A percentile compares a stretch with the other conserved stretches of the same genome.
These are phyloP conservation scores for Pouteria campechiana DNA, from an alignment of 179 eudicot genomes.

Conservation along the genomic window DNA sequence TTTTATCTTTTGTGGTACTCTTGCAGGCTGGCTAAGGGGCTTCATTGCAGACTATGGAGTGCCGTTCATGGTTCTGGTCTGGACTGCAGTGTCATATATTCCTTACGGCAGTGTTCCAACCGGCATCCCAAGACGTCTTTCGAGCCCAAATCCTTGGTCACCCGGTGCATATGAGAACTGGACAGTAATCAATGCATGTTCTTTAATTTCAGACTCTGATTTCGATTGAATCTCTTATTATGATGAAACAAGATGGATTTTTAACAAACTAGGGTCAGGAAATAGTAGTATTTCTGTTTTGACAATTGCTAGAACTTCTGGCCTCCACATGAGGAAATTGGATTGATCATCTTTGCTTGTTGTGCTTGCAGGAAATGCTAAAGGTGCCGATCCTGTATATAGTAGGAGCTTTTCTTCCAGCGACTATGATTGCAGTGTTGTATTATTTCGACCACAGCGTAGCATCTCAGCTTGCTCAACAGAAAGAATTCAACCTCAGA, in stretches of 20 bases:
- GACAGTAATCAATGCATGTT: conserved; percentile 67
- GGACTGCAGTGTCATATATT: conserved; percentile 76
- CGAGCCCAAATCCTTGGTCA: conserved; percentile 96
- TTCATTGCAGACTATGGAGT: conserved; percentile 86
- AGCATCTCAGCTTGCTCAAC: conserved; percentile 95
- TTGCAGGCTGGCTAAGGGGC: conserved; percentile 84
- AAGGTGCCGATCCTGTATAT: conserved; percentile 68
- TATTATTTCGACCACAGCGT: conserved; percentile 96
- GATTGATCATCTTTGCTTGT: neutral
- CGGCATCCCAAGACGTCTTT: conserved; percentile 79
- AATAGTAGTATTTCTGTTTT: too few relatives aligned
- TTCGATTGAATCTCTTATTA: neutral
- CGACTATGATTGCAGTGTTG: conserved; percentile 91
- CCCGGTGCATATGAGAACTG: conserved; percentile 92
- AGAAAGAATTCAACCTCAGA: conserved; percentile 80
- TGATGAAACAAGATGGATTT: neutral
- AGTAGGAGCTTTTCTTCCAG: conserved; percentile 83
- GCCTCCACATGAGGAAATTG: neutral
- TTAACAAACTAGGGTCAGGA: too few relatives aligned
- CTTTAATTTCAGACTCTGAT: neutral
- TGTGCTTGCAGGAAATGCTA: conserved; percentile 61
- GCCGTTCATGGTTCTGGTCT: conserved; percentile 79
- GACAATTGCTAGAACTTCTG: too few relatives aligned
- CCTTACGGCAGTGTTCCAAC: conserved; percentile 64
- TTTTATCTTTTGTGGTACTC: too few relatives aligned